Percentiles rank a stretch among this genome's conserved stretches.
phyloP scores from a whole-genome alignment of 768 basidiomycete genomes.

The Leccinellum luteum region DNA sequence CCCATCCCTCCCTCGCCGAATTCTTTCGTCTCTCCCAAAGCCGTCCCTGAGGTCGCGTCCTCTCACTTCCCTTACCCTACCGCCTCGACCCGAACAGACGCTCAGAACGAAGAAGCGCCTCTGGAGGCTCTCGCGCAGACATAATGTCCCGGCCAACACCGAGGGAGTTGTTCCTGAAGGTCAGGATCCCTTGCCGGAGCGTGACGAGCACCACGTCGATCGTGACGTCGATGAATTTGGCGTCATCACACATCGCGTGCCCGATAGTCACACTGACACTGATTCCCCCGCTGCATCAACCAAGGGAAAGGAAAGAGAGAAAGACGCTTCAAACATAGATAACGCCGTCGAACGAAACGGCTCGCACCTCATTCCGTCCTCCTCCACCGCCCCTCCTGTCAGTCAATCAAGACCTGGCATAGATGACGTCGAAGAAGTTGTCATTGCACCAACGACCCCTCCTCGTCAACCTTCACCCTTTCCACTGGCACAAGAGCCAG shows the following conservation, averaged over 20 bases:
- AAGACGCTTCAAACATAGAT: slow-evolving; percentile 12
- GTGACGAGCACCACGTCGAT: slow-evolving; percentile 30
- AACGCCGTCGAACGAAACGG: slow-evolving; percentile 4
- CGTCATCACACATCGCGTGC: slow-evolving; percentile 25
- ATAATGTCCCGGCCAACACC: slow-evolving; percentile 8
- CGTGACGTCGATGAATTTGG: slow-evolving; percentile 29
- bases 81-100: slow-evolving; percentile 24
- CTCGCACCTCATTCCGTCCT: slow-evolving; percentile 12
- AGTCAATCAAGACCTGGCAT: slow-evolving; percentile 1
- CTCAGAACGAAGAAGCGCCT: slow-evolving; percentile 28
- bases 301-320: slow-evolving; percentile 40
- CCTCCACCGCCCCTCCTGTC: slow-evolving; percentile 12
- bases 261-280: slow-evolving; percentile 27
- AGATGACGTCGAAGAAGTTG: slow-evolving; percentile 22
- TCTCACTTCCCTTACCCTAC: slow-evolving; percentile 16
- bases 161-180: slow-evolving; percentile 15
- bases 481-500: slow-evolving; percentile 12
- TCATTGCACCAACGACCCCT: slow-evolving; percentile 18
- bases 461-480: slow-evolving; percentile 9
- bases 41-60: slow-evolving; percentile 19
- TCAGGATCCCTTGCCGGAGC: slow-evolving; percentile 16
- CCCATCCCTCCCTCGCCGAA: slow-evolving; percentile 32
- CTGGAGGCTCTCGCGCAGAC: slow-evolving; percentile 25
- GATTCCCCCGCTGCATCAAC: slow-evolving; percentile 20
- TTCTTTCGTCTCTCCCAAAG: slow-evolving; percentile 33